phyloP scores from a whole-genome alignment of 164 flowering plant species.

The Macadamia integrifolia region DNA sequence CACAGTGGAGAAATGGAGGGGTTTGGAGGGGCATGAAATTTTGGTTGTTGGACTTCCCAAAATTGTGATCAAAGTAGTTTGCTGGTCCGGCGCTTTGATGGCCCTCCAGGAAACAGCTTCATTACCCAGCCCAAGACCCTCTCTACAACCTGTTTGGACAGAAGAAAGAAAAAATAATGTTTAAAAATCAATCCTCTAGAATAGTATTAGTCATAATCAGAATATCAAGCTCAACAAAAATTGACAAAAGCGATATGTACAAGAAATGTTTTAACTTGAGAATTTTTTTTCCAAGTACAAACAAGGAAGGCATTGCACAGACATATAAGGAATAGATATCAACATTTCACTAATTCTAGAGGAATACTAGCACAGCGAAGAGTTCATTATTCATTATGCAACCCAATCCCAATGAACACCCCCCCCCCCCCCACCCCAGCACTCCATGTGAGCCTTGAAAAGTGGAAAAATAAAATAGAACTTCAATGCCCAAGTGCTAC shows the following conservation, averaged over 20 bases:
- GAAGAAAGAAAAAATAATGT: background rate
- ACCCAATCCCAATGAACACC: background rate
- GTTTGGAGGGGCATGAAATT: background rate
- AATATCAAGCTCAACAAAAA: background rate
- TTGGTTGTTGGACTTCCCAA: background rate
- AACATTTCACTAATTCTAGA: too few species aligned
- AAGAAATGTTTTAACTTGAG: background rate
- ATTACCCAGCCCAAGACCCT: slow-evolving; percentile 97
- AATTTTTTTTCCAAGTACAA: too few species aligned
- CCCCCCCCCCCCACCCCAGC: too few species aligned
- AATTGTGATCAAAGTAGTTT: slow-evolving; percentile 47
- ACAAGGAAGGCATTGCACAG: too few species aligned
- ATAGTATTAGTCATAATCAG: background rate
- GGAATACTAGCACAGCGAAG: too few species aligned
- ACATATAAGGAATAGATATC: too few species aligned
- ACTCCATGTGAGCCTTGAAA: background rate
- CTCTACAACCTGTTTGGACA: slow-evolving; percentile 69
- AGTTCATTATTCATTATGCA: too few species aligned
- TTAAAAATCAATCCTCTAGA: background rate
- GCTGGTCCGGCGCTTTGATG: slow-evolving; percentile 73
- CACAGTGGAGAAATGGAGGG: slow-evolving; percentile 1
- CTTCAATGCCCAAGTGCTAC: too few species aligned
- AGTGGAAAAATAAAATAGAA: too few species aligned
- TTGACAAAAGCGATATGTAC: background rate
- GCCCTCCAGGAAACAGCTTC: slow-evolving; percentile 97